Conservation (phyloP, 1,139 yeast genomes). For the Kodamaea alishanica region DNA sequence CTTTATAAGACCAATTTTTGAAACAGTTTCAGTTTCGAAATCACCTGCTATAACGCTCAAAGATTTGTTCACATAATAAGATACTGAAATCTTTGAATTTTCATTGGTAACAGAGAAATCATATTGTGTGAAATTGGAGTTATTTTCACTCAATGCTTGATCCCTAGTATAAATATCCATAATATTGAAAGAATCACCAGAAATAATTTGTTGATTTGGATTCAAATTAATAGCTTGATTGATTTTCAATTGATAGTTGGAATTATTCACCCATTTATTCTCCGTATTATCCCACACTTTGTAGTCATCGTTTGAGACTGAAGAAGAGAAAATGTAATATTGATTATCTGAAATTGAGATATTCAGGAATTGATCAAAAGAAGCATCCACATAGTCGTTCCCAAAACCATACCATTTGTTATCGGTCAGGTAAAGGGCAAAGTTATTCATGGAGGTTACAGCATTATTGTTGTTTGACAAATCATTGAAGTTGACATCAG, state of each 20-base stretch:
- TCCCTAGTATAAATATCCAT: conserved; percentile 32
- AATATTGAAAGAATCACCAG: conserved; percentile 38
- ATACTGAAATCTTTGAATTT: conserved; percentile 38
- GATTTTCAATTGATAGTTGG: conserved; percentile 32
- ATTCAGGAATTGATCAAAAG: conserved; percentile 32
- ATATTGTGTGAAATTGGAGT: conserved; percentile 21
- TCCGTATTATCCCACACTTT: conserved; percentile 42
- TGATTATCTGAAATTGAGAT: conserved; percentile 34
- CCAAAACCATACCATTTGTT: conserved; percentile 40
- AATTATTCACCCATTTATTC: conserved; percentile 32
- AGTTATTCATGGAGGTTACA: conserved; percentile 28
- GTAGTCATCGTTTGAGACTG: conserved; percentile 16
- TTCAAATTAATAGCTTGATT: conserved; percentile 30
- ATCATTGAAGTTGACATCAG: conserved; percentile 22
- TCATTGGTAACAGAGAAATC: conserved; percentile 21
- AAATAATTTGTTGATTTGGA: conserved; percentile 30
- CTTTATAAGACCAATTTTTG: conserved; percentile 37
- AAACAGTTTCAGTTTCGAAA: conserved; percentile 22
- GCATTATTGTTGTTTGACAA: conserved; percentile 30
- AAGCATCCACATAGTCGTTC: conserved; percentile 23
- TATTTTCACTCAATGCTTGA: conserved; percentile 29
- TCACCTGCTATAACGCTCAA: conserved; percentile 52
- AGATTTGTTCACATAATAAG: conserved; percentile 46
- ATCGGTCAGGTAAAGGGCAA: conserved; percentile 27
- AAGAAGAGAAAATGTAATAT: conserved; percentile 35